phyloP scores from a whole-genome alignment of 495 filamentous ascomycete species.

The Wilcoxina mikolae region DNA sequence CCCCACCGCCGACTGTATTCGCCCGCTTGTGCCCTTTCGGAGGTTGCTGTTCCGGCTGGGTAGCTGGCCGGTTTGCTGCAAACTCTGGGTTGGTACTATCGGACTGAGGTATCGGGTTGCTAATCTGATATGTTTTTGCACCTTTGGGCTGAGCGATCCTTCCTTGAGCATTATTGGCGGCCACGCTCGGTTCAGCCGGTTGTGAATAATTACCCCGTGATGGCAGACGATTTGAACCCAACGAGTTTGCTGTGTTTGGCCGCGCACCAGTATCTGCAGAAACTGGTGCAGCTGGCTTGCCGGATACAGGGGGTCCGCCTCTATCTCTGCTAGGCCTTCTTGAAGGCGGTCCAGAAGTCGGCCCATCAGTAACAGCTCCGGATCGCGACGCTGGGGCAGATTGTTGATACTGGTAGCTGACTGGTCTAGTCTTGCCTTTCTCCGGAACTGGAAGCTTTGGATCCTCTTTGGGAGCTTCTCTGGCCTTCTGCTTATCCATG shows the following conservation, averaged over 20 bases:
- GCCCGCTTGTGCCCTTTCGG: slow-evolving; percentile 74
- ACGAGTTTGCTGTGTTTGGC: slow-evolving; percentile 69
- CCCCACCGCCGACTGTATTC: slow-evolving; percentile 74
- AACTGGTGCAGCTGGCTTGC: slow-evolving; percentile 12
- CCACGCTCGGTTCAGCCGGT: slow-evolving; percentile 74
- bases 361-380: slow-evolving; percentile 12
- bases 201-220: slow-evolving; percentile 79
- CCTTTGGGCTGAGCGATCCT: slow-evolving; percentile 51
- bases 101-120: slow-evolving; percentile 49
- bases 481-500: slow-evolving; percentile 40
- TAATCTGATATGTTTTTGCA: slow-evolving; percentile 60
- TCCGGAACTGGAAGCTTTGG: slow-evolving; percentile 20
- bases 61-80: slow-evolving; percentile 33
- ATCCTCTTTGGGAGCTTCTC: slow-evolving; percentile 29
- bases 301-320: slow-evolving; percentile 32
- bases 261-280: slow-evolving; percentile 38
- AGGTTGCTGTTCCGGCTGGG: slow-evolving; percentile 33
- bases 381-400: slow-evolving; percentile 26
- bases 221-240: slow-evolving; percentile 51
- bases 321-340: slow-evolving; percentile 23
- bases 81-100: slow-evolving; percentile 31
- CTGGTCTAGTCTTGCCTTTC: slow-evolving; percentile 35
- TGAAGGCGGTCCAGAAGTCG: slow-evolving; percentile 15
- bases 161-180: slow-evolving; percentile 79
- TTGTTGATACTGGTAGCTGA: slow-evolving; percentile 36